phyloP scores from a whole-genome alignment of 257 asterid species.

The Capsicum baccatum region DNA sequence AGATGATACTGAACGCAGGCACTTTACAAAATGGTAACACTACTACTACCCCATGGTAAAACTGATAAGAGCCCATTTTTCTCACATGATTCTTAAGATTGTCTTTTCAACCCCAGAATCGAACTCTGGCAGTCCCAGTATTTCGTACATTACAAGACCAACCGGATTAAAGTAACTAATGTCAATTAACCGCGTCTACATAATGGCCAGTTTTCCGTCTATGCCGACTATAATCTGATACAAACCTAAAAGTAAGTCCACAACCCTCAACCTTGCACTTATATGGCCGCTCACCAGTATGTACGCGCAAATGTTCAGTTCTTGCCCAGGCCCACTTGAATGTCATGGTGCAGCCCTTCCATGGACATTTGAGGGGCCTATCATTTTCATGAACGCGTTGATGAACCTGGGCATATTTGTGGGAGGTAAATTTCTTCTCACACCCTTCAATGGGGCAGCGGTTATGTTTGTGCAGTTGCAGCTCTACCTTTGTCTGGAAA shows the following conservation, averaged over 20 bases:
- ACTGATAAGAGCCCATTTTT: constrained; percentile 31
- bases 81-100: constrained; percentile 38
- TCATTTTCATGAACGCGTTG: constrained; percentile 84
- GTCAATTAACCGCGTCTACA: constrained; percentile 35
- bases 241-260: constrained; percentile 87
- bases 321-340: constrained; percentile 99
- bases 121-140: background rate
- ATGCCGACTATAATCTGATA: constrained; percentile 87
- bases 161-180: background rate
- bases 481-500: constrained; percentile 73
- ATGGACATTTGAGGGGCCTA: constrained; percentile 83
- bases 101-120: constrained; percentile 31
- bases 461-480: constrained; percentile 65
- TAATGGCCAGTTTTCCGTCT: constrained; percentile 86
- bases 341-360: constrained; percentile 86
- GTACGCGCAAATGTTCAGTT: constrained; percentile 87
- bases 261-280: constrained; percentile 73
- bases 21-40: constrained; percentile 29
- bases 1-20: background rate
- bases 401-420: constrained; percentile 70
- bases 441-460: constrained; percentile 76
- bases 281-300: constrained; percentile 85
- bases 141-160: constrained; percentile 18
- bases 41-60: constrained; percentile 32
- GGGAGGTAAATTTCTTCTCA: constrained; percentile 78